phyloP scores from a whole-genome alignment of 768 basidiomycete genomes.

The Flagelloscypha sp. region DNA sequence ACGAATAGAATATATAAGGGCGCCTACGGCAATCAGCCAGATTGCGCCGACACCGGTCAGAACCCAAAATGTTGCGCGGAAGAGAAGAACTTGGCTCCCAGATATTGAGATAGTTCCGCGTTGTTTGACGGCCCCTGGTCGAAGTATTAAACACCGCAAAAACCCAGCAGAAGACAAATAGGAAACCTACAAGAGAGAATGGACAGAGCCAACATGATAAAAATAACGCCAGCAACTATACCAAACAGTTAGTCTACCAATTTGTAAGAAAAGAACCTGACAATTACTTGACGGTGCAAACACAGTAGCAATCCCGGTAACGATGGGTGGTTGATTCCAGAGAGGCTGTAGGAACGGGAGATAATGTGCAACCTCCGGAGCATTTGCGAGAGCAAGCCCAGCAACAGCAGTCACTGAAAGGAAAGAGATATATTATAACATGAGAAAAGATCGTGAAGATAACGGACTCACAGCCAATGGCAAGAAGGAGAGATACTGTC shows the following conservation, averaged over 20 bases:
- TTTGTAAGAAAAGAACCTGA: too few species aligned
- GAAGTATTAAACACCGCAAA: slow-evolving; percentile 9
- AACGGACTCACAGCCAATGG: slow-evolving; percentile 46
- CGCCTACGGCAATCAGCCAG: slow-evolving; percentile 60
- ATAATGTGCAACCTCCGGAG: slow-evolving; percentile 67
- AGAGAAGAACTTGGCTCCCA: slow-evolving; percentile 47
- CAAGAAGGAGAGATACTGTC: slow-evolving; percentile 43
- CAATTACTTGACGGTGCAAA: too few species aligned
- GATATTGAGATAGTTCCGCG: slow-evolving; percentile 58
- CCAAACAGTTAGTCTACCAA: too few species aligned
- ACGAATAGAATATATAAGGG: slow-evolving; percentile 60
- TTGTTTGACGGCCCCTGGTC: slow-evolving; percentile 42
- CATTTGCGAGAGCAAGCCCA: slow-evolving; percentile 57
- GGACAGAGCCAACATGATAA: slow-evolving; percentile 45
- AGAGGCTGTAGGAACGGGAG: slow-evolving; percentile 56
- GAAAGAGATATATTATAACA: slow-evolving; percentile 8
- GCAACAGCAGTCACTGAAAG: slow-evolving; percentile 58
- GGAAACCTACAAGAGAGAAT: slow-evolving; percentile 47
- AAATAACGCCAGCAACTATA: slow-evolving; percentile 50
- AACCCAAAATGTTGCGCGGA: slow-evolving; percentile 57
- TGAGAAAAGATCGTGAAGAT: slow-evolving; percentile 3
- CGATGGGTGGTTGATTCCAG: slow-evolving; percentile 38
- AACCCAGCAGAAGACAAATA: not conserved
- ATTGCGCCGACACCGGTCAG: slow-evolving; percentile 45
- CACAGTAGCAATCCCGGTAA: slow-evolving; percentile 56